Conservation (phyloP, 2,329 filamentous ascomycete species). For the Alternaria alternata region DNA sequence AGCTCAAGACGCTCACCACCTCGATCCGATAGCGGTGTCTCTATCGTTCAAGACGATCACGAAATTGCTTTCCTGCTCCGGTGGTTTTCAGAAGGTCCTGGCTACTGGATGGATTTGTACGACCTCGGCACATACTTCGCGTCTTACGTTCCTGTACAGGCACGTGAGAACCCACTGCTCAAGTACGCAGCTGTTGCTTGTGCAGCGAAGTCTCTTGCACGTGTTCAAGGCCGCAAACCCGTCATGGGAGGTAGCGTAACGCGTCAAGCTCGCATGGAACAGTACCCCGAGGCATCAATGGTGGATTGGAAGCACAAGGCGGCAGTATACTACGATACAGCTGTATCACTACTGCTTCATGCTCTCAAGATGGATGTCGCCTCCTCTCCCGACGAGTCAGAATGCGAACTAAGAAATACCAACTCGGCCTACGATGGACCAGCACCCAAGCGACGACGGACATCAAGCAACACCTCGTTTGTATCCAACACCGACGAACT, state of each 20-base stretch:
- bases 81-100: slow-evolving; percentile 67
- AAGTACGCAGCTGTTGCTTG: slow-evolving; percentile 67
- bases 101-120: slow-evolving; percentile 67
- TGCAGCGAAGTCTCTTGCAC: slow-evolving; percentile 67
- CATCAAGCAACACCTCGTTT: slow-evolving; percentile 50
- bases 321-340: slow-evolving; percentile 67
- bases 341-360: slow-evolving; percentile 59
- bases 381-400: slow-evolving; percentile 41
- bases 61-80: slow-evolving; percentile 67
- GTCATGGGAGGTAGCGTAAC: slow-evolving; percentile 58
- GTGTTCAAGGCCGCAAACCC: slow-evolving; percentile 62
- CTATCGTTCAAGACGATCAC: slow-evolving; percentile 54
- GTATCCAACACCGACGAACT: slow-evolving; percentile 65
- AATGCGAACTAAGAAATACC: slow-evolving; percentile 30
- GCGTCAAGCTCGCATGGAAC: slow-evolving; percentile 61
- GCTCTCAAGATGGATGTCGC: slow-evolving; percentile 46
- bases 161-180: slow-evolving; percentile 59
- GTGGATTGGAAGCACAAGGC: slow-evolving; percentile 68
- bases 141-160: slow-evolving; percentile 66
- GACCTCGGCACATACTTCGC: slow-evolving; percentile 67
- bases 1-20: slow-evolving; percentile 36
- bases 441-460: slow-evolving; percentile 52
- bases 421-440: slow-evolving; percentile 21
- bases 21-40: slow-evolving; percentile 29
- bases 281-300: slow-evolving; percentile 57